These are phyloP conservation scores for Phyllostachys edulis DNA, from an alignment of 176 grass and related monocot genomes.

Conservation along the genomic window DNA sequence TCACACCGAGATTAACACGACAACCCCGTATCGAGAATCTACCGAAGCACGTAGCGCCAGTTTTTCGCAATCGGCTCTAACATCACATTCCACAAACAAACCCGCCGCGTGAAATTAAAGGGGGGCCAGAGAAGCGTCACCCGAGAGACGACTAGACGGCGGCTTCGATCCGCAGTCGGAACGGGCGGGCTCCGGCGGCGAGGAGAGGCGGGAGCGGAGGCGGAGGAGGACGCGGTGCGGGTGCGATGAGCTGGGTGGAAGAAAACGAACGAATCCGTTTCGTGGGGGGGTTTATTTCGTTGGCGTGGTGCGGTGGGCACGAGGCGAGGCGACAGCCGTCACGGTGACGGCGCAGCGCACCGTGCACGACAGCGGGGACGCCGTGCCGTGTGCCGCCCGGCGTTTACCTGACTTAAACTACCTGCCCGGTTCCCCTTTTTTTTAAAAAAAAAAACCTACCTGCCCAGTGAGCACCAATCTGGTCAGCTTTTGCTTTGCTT, in stretches of 20 bases:
- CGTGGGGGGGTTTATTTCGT: slow-evolving; percentile 1
- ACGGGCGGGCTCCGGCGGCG: neutral
- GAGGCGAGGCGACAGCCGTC: neutral
- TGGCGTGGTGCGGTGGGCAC: slow-evolving; percentile 19
- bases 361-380: slow-evolving; percentile 16
- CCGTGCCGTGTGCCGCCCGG: slow-evolving; percentile 35
- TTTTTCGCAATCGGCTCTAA: neutral
- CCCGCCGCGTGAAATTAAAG: neutral
- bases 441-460: too few species aligned
- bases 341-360: too few species aligned
- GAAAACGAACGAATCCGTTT: neutral
- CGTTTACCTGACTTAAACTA: slow-evolving; percentile 36
- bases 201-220: neutral
- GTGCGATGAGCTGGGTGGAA: neutral
- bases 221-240: neutral
- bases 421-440: slow-evolving; percentile 17
- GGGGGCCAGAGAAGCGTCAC: neutral
- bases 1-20: neutral
- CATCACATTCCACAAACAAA: neutral
- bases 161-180: neutral
- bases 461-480: neutral
- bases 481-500: neutral
- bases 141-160: neutral
- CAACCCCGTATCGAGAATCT: neutral
- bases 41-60: neutral